These are phyloP conservation scores for Ophiosphaerella narmari DNA, from an alignment of 2,329 filamentous ascomycete genomes.

Conservation along the genomic window DNA sequence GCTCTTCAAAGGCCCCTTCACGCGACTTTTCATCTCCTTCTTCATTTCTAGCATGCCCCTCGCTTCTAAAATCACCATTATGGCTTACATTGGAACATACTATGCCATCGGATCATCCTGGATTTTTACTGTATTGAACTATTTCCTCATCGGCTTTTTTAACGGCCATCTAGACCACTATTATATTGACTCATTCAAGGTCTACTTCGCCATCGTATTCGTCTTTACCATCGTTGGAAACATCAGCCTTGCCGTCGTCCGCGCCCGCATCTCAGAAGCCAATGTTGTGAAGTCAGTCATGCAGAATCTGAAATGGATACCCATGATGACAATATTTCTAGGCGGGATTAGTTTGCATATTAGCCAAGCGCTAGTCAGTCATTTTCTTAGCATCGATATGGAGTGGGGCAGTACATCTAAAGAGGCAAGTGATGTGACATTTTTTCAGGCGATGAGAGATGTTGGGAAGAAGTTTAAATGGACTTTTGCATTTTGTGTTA, in stretches of 20 bases:
- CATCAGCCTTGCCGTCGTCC: slow-evolving; percentile 63
- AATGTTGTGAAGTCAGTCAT: slow-evolving; percentile 55
- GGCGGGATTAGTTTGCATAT: slow-evolving; percentile 82
- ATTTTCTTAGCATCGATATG: slow-evolving; percentile 88
- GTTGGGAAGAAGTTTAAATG: slow-evolving; percentile 77
- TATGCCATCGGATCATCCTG: slow-evolving; percentile 72
- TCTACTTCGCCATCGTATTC: slow-evolving; percentile 66
- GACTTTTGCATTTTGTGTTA: slow-evolving; percentile 66
- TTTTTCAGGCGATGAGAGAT: slow-evolving; percentile 82
- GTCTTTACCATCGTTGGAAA: slow-evolving; percentile 69
- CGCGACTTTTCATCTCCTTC: slow-evolving; percentile 66
- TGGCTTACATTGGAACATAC: slow-evolving; percentile 73
- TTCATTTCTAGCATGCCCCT: slow-evolving; percentile 65
- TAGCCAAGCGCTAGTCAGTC: slow-evolving; percentile 75
- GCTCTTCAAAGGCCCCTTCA: slow-evolving; percentile 67
- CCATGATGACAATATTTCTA: slow-evolving; percentile 76
- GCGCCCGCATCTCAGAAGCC: slow-evolving; percentile 64
- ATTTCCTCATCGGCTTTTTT: slow-evolving; percentile 73
- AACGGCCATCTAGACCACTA: slow-evolving; percentile 78
- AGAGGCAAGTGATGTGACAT: slow-evolving; percentile 79
- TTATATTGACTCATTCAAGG: slow-evolving; percentile 75
- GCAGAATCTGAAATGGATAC: slow-evolving; percentile 67
- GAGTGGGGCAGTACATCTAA: slow-evolving; percentile 84
- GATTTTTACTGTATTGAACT: slow-evolving; percentile 70
- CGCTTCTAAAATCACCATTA: slow-evolving; percentile 71